Conservation (phyloP, 2,329 filamentous ascomycete genomes). For the Monosporascus sp. region DNA sequence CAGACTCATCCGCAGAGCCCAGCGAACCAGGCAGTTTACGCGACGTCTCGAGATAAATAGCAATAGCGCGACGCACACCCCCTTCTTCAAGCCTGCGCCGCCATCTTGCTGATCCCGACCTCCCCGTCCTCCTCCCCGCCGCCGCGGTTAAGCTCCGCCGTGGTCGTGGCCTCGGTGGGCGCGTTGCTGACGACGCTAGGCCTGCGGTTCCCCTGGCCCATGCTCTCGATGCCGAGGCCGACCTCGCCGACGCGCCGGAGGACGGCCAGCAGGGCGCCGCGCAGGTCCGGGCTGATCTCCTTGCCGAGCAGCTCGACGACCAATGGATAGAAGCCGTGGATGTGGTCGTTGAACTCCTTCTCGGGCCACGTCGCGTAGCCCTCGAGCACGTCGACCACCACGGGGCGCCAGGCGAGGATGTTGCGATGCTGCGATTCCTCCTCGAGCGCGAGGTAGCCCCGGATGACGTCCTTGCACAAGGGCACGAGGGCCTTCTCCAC, state of each 20-base stretch:
- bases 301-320: slow-evolving; percentile 76
- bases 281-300: slow-evolving; percentile 75
- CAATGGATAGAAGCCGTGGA: slow-evolving; percentile 80
- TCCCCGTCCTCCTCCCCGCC: slow-evolving; percentile 17
- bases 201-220: slow-evolving; percentile 33
- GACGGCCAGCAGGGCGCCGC: slow-evolving; percentile 70
- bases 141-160: slow-evolving; percentile 7
- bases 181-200: slow-evolving; percentile 35
- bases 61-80: not conserved
- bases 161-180: slow-evolving; percentile 9
- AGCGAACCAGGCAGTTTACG: no score
- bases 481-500: slow-evolving; percentile 91
- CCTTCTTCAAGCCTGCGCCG: not conserved
- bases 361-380: slow-evolving; percentile 82
- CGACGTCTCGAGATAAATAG: no score
- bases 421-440: slow-evolving; percentile 97
- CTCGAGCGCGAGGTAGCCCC: slow-evolving; percentile 77
- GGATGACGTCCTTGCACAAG: slow-evolving; percentile 90
- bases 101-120: not conserved
- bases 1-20: no score
- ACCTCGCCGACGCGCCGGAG: slow-evolving; percentile 81
- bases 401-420: slow-evolving; percentile 93
- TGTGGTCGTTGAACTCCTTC: slow-evolving; percentile 72
- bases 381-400: slow-evolving; percentile 94
- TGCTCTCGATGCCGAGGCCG: slow-evolving; percentile 50